Percentiles rank a stretch among this genome's conserved stretches.
phyloP scores from a whole-genome alignment of 2,329 filamentous ascomycete species.

The Myriosclerotinia scirpicola region DNA sequence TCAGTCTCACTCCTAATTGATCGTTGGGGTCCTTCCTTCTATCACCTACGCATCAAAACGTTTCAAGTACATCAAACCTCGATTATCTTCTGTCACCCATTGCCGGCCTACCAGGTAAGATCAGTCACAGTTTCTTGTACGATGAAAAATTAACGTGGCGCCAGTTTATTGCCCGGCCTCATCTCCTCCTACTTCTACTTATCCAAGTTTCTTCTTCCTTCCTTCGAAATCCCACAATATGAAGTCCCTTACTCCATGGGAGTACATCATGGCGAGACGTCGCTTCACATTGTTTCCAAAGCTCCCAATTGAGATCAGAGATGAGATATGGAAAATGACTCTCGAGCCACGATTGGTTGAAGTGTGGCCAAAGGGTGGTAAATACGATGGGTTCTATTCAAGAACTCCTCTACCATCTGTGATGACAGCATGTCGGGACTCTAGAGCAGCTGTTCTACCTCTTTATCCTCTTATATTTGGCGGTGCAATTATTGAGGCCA shows the following conservation, averaged over 20 bases:
- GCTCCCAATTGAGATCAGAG: not conserved
- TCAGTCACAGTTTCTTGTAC: not conserved
- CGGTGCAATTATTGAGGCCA: fast-evolving
- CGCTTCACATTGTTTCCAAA: not conserved
- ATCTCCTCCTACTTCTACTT: not conserved
- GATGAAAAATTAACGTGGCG: not conserved
- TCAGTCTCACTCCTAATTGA: not conserved
- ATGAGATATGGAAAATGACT: not conserved
- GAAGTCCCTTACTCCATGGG: not conserved
- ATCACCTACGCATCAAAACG: not conserved
- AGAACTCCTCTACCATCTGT: not conserved
- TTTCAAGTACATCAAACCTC: not conserved
- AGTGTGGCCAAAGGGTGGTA: not conserved
- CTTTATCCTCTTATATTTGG: not conserved
- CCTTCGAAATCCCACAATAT: not conserved
- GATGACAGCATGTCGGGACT: not conserved
- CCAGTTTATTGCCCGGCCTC: not conserved
- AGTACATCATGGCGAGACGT: not conserved
- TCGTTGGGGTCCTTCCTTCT: not conserved
- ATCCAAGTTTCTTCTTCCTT: not conserved
- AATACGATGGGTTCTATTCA: not conserved
- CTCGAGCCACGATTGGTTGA: not conserved
- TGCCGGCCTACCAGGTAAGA: not conserved
- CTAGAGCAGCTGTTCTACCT: not conserved
- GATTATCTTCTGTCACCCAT: not conserved